phyloP scores from a whole-genome alignment of 1,139 yeast genomes.

The Pichia kudriavzevii region DNA sequence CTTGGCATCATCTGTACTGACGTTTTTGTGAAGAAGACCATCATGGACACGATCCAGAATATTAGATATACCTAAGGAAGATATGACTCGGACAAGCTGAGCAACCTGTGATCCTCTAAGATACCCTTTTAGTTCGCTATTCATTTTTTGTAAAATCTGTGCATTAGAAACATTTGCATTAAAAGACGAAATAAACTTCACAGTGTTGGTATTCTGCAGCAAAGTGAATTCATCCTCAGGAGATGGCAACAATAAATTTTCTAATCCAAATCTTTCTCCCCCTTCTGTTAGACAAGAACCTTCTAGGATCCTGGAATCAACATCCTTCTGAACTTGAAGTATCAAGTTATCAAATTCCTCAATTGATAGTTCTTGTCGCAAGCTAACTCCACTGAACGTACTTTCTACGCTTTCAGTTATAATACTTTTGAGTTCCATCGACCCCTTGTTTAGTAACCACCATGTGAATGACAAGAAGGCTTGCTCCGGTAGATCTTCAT shows the following conservation, averaged over 20 bases:
- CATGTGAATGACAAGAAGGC: slow-evolving; percentile 82
- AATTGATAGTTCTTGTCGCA: slow-evolving; percentile 61
- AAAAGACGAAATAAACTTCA: slow-evolving; percentile 25
- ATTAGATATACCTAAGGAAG: slow-evolving; percentile 40
- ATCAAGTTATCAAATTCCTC: slow-evolving; percentile 50
- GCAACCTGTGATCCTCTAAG: slow-evolving; percentile 31
- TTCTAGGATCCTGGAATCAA: slow-evolving; percentile 19
- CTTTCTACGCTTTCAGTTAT: slow-evolving; percentile 52
- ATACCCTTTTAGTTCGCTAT: slow-evolving; percentile 47
- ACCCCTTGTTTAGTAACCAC: slow-evolving; percentile 91
- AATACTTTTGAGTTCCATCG: slow-evolving; percentile 49
- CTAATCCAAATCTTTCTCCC: neutral
- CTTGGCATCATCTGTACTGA: slow-evolving; percentile 3
- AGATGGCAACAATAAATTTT: slow-evolving; percentile 31
- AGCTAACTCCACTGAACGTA: slow-evolving; percentile 58
- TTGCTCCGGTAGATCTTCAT: slow-evolving; percentile 50
- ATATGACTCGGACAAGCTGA: slow-evolving; percentile 32
- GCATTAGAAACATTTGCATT: slow-evolving; percentile 22
- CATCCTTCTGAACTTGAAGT: slow-evolving; percentile 34
- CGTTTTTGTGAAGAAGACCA: slow-evolving; percentile 4
- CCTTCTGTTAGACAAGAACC: too few relatives aligned
- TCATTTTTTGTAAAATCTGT: slow-evolving; percentile 25
- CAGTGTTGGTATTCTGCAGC: slow-evolving; percentile 34
- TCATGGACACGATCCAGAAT: slow-evolving; percentile 34
- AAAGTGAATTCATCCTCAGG: slow-evolving; percentile 29